Evolutionary conservation across 2,329 filamentous ascomycete species (phyloP).

Genomic region (Cladosporium halotolerans): DNA sequence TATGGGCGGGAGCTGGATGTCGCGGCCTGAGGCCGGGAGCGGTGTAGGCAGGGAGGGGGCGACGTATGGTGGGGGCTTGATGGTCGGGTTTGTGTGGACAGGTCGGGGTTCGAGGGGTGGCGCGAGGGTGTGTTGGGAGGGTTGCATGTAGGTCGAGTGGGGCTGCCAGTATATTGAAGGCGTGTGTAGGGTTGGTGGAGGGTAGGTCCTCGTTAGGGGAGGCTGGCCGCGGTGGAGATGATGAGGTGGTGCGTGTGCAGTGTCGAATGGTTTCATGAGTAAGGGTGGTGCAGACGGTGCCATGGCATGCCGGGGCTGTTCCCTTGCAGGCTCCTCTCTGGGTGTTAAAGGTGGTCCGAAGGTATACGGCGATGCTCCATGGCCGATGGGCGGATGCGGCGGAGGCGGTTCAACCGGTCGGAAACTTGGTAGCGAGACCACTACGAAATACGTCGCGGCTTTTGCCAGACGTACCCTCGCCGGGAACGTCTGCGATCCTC

Average conservation of each 20-base stretch:
- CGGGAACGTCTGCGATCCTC: constrained; percentile 30
- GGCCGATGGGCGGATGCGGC: background rate
- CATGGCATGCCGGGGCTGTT: constrained; percentile 12
- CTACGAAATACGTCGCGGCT: constrained; percentile 41
- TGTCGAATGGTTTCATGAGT: constrained; percentile 13
- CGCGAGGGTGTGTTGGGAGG: background rate
- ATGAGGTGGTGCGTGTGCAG: constrained; percentile 13
- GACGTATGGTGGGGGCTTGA: background rate
- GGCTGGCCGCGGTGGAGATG: constrained; percentile 10
- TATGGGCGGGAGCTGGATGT: constrained; percentile 24
- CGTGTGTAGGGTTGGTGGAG: background rate
- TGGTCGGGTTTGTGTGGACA: background rate
- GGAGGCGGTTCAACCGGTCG: constrained; percentile 19
- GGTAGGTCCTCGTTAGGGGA: constrained; percentile 7
- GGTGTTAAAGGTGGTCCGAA: constrained; percentile 12
- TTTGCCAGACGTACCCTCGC: constrained; percentile 36
- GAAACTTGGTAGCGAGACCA: constrained; percentile 34
- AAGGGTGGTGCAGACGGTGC: constrained; percentile 19
- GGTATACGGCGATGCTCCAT: background rate
- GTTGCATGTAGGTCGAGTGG: background rate
- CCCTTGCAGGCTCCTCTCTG: constrained; percentile 11
- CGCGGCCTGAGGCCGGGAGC: constrained; percentile 8
- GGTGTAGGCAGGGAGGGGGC: constrained; percentile 1
- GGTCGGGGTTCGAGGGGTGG: background rate
- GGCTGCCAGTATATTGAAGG: constrained; percentile 2